Evolutionary conservation across 768 basidiomycete genomes (phyloP).

Genomic region (Glaciozyma antarctica): DNA sequence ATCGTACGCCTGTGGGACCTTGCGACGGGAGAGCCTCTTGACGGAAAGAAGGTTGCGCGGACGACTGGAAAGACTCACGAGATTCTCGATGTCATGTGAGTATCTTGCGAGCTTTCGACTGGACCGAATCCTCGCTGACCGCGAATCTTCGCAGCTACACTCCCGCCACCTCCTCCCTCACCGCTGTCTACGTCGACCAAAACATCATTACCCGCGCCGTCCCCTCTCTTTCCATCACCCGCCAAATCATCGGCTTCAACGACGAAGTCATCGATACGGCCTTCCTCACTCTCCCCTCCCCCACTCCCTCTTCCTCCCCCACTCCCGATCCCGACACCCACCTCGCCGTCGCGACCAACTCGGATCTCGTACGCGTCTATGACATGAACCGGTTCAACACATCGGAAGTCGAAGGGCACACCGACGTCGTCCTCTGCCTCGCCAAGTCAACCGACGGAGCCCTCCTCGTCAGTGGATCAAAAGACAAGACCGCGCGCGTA

Average conservation of each 20-base stretch:
- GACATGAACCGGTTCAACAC: conserved; percentile 66
- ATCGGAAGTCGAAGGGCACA: conserved; percentile 75
- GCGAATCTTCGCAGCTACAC: conserved; percentile 7
- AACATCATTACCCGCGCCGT: conserved; percentile 89
- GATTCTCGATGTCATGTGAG: conserved; percentile 73
- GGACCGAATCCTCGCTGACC: not conserved
- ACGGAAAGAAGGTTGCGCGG: conserved; percentile 46
- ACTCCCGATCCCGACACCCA: conserved; percentile 49
- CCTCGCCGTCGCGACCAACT: conserved; percentile 93
- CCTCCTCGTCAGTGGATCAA: conserved; percentile 83
- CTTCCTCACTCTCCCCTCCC: conserved; percentile 54
- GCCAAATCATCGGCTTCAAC: conserved; percentile 91
- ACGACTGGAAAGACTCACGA: conserved; percentile 53
- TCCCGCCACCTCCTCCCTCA: conserved; percentile 40
- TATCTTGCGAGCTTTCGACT: conserved; percentile 22
- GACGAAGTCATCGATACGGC: conserved; percentile 90
- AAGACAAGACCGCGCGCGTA: conserved; percentile 76
- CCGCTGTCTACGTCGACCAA: conserved; percentile 88
- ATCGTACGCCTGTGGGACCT: conserved; percentile 77
- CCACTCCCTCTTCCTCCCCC: conserved; percentile 28
- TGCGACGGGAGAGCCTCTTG: conserved; percentile 54
- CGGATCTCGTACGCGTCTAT: conserved; percentile 86
- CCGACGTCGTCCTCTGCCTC: conserved; percentile 79
- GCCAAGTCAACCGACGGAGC: conserved; percentile 58
- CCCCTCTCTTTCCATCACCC: conserved; percentile 47